Base-by-base conservation (phyloP, 495 filamentous ascomycete genomes). In the Cercophora sp. region DNA sequence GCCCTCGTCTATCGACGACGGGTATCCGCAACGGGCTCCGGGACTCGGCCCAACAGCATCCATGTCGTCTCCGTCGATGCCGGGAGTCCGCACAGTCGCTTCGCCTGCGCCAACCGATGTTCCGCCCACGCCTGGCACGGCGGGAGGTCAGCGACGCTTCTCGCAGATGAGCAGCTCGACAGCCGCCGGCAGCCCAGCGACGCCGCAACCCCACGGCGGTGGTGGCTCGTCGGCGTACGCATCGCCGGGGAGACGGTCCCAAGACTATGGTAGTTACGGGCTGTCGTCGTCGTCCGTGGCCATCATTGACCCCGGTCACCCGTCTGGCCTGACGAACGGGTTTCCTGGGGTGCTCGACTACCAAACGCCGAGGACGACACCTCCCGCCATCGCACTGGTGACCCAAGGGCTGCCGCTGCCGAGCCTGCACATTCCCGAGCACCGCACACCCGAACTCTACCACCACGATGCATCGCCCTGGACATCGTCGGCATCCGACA, bases 401-500 rank as follows among this genome's bases (percentile, higher is more conserved):
- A 63, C 65, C 1, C 52, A 58, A 11, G 57, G 51, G 10, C 41
- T 61, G 22, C 24, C 36, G 10, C 15, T 44, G 18, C 51, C 57
- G 15, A 56, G 46, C 8, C 43, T 60, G 10, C 54, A 53, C 6
- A 55, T 58, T 8, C 36, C 57, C 8, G 60, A 65, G 2, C 25
- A 51, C 24, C 26, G 36, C 25, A 51, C 56, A 10, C 60, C 64
- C 8, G 65, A 60, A 4, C 49, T 63, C 1, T 58, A 63, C 32
- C 58, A 60, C 29, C 66, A 68, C 32, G 69, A 73, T n/a, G 67
- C 61, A 27, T 78, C 76, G 2, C 68, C 73, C 15, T 75, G 69
- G 67, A 62, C 71, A 3, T 78, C 76, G 27, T 77, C 77, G 6
- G 62, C 70, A 39, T 71, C 73, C 19, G 73, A 74, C 34, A 80